These are phyloP conservation scores for Diversispora eburnea DNA, from an alignment of 192 early-diverging fungal species.

Conservation along the genomic window DNA sequence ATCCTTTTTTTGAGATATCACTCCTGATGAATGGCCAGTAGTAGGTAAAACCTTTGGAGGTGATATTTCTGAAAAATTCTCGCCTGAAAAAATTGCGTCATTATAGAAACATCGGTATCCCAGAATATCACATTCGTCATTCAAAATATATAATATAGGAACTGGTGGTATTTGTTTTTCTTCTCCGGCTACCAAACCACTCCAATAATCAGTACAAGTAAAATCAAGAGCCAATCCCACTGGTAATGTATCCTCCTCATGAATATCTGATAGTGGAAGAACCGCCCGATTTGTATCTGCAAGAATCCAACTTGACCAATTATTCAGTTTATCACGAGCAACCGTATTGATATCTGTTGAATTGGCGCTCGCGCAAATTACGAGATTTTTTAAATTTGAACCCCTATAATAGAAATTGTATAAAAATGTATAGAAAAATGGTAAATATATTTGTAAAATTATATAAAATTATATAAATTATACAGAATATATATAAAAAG, in stretches of 20 bases:
- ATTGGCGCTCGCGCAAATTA: slow-evolving; percentile 41
- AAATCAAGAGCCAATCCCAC: slow-evolving; percentile 76
- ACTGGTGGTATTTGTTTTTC: slow-evolving; percentile 49
- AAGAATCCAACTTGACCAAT: slow-evolving; percentile 71
- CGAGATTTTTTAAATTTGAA: slow-evolving; percentile 35
- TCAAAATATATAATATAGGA: slow-evolving; percentile 72
- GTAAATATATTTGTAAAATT: no score
- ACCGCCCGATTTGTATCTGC: slow-evolving; percentile 49
- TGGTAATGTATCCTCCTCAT: slow-evolving; percentile 60
- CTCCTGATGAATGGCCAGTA: slow-evolving; percentile 7
- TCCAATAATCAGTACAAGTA: slow-evolving; percentile 45
- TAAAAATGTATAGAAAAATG: background rate
- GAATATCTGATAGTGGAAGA: slow-evolving; percentile 52
- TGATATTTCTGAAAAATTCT: slow-evolving; percentile 43
- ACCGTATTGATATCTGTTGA: slow-evolving; percentile 50
- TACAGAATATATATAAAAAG: background rate
- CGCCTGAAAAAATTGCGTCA: slow-evolving; percentile 42
- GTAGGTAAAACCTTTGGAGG: slow-evolving; percentile 7
- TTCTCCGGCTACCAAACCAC: slow-evolving; percentile 45
- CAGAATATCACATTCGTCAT: slow-evolving; percentile 56
- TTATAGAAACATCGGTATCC: slow-evolving; percentile 67
- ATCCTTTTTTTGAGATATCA: background rate
- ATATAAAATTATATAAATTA: no score
- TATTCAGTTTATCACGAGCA: slow-evolving; percentile 42
- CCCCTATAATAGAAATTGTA: slow-evolving; percentile 32